phyloP scores from a whole-genome alignment of 1,139 yeast species.

The Protomyces macrosporus region DNA sequence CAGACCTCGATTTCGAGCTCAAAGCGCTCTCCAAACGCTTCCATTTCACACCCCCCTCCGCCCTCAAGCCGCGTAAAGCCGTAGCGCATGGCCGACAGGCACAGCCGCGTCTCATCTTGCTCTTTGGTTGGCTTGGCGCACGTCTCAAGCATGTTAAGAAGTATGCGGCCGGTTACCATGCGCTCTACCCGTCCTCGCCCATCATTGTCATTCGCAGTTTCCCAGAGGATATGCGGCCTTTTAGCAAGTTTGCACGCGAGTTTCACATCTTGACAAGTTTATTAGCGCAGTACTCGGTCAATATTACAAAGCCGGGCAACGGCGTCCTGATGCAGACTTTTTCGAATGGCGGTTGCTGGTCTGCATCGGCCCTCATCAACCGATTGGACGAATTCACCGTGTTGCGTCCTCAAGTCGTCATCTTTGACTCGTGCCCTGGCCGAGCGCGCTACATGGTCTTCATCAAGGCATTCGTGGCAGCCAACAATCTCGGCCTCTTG shows the following conservation, averaged over 20 bases:
- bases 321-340: constrained; percentile 20
- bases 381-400: constrained; percentile 4
- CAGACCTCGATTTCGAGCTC: not conserved
- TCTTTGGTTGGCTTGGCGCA: constrained; percentile 25
- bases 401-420: constrained; percentile 13
- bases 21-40: constrained; percentile 19
- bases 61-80: constrained; percentile 1
- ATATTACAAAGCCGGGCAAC: constrained; percentile 14
- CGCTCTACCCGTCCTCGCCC: constrained; percentile 23
- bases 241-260: constrained; percentile 19
- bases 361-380: constrained; percentile 16
- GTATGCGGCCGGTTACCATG: constrained; percentile 19
- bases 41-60: constrained; percentile 19
- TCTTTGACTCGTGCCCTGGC: constrained; percentile 23
- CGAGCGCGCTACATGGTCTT: constrained; percentile 16
- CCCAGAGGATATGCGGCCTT: constrained; percentile 17
- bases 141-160: constrained; percentile 19
- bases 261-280: constrained; percentile 10
- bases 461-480: constrained; percentile 17
- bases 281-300: constrained; percentile 8
- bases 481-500: constrained; percentile 11
- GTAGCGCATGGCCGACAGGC: not conserved
- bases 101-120: constrained; percentile 11
- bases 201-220: constrained; percentile 22
- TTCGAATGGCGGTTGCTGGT: constrained; percentile 24